A percentile compares a stretch with the other conserved stretches of the same genome.
Evolutionary conservation across 306 rosid species (phyloP).

Genomic region (Begonia loranthoides): DNA sequence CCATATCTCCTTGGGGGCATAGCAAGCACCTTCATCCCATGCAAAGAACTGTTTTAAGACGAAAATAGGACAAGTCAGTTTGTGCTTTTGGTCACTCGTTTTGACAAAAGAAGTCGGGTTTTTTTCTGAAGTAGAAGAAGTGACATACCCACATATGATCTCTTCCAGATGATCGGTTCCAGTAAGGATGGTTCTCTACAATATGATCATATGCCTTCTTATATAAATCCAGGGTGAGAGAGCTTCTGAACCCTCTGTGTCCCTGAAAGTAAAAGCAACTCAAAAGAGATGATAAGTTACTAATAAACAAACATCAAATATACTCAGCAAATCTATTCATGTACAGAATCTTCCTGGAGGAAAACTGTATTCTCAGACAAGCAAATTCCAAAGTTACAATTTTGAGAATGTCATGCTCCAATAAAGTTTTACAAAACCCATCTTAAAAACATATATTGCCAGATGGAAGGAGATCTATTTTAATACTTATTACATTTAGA

Average conservation of each 20-base stretch:
- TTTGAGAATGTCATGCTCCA: too few relatives aligned
- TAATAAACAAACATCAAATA: too few relatives aligned
- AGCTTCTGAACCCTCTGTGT: conserved; percentile 84
- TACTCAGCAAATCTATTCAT: too few relatives aligned
- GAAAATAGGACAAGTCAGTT: conserved; percentile 15
- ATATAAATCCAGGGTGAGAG: conserved; percentile 75
- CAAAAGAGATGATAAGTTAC: too few relatives aligned
- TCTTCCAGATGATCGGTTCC: conserved; percentile 89
- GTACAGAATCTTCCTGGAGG: too few relatives aligned
- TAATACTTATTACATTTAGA: too few relatives aligned
- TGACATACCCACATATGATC: conserved; percentile 89
- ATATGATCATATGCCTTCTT: conserved; percentile 65
- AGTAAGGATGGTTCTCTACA: conserved; percentile 52
- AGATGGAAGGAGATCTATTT: too few relatives aligned
- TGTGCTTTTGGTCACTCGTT: conserved; percentile 15
- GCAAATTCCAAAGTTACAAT: too few relatives aligned
- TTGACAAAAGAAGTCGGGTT: neutral
- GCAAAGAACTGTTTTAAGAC: conserved; percentile 78
- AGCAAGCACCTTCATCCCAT: conserved; percentile 99
- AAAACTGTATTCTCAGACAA: too few relatives aligned
- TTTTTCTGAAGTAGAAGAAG: too few relatives aligned
- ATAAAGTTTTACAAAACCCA: too few relatives aligned
- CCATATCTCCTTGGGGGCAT: conserved; percentile 99
- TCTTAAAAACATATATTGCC: too few relatives aligned
- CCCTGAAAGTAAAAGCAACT: conserved; percentile 28